Percentiles rank a stretch among this genome's conserved stretches.
Conservation (phyloP, 2,329 filamentous ascomycete genomes). For the Phoma sp. region DNA sequence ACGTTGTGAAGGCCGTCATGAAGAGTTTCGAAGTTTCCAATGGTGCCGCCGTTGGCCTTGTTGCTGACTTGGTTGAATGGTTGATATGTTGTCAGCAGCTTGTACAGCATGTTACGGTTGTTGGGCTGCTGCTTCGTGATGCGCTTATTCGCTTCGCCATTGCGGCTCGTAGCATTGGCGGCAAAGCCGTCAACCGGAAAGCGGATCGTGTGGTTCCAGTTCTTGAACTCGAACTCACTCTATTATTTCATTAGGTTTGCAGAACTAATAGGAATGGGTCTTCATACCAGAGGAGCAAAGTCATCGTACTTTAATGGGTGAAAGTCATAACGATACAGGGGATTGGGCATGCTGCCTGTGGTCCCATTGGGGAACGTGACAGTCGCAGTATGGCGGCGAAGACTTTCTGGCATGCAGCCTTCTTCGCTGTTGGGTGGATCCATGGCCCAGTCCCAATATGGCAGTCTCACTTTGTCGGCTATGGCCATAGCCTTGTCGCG, state of each 20-base stretch:
- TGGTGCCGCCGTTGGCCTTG: constrained; percentile 39
- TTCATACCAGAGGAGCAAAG: constrained; percentile 34
- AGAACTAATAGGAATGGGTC: neutral
- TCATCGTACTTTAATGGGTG: constrained; percentile 38
- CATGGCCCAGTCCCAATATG: constrained; percentile 46
- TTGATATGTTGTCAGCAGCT: constrained; percentile 40
- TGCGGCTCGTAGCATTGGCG: constrained; percentile 34
- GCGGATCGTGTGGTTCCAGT: constrained; percentile 42
- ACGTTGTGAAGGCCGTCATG: constrained; percentile 41
- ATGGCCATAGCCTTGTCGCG: constrained; percentile 29
- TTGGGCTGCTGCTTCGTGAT: constrained; percentile 36
- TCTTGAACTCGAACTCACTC: constrained; percentile 40
- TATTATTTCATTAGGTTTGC: constrained; percentile 3
- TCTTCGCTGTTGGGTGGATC: constrained; percentile 29
- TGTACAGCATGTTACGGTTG: constrained; percentile 42
- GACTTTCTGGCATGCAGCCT: constrained; percentile 33
- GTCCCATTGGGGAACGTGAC: constrained; percentile 41
- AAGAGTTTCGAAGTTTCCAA: constrained; percentile 41
- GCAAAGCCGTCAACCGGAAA: constrained; percentile 32
- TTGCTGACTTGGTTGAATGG: constrained; percentile 41
- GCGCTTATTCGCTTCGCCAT: constrained; percentile 34
- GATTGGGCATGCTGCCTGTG: constrained; percentile 31
- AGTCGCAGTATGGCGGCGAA: constrained; percentile 24
- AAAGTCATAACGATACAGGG: constrained; percentile 38
- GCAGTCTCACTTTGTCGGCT: constrained; percentile 37